Base-by-base conservation (phyloP, 164 flowering plant species). In the Liriodendron chinense region DNA sequence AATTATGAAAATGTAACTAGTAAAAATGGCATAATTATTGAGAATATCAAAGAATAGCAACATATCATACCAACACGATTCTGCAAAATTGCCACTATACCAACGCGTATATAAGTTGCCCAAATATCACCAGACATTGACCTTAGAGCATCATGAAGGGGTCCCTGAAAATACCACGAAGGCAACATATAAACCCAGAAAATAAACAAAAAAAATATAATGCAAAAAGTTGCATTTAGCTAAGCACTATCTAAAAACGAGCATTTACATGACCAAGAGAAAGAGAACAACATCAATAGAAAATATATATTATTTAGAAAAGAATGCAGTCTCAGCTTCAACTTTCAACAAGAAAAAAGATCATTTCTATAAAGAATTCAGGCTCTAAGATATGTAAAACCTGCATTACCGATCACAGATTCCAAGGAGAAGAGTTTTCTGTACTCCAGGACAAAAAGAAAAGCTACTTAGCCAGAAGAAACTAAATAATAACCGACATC, bases 11-110 rank as follows among this genome's bases (percentile, higher is more conserved):
- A 53, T 12, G 18, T 53, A 16, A 53, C 59, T 12, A 53, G 10
- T 16, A 12, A 53, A 12, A 10, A 53, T 53, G 59, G 18, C 9
- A 3, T 53, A 10, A 53, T 53, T 53, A 53, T 53, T 12, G 59
- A 16, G 13, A 49, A 13, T 23, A 22, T 23, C 43, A 70, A 70
- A 74, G 71, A 53, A 73, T 23, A 20, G 21, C 13, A 20, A 68
- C 23, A 67, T 23, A 62, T 71, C 91, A 48, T 90, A 93, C 98
- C 91, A 70, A 93, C 91, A 47, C 94, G 94, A 73, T 87, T 92
- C 72, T 92, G 97, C 72, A 93, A 83, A 62, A 95, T 75, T 26
- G 89, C 93, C 71, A 85, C 77, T 69, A 95, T 72, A 64, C 99
- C 99, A 82, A 81, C 82, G 72, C 89, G 92, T 21, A 91, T 78